Base-by-base conservation (phyloP, 129 eudicot species). In the Arctium minus region DNA sequence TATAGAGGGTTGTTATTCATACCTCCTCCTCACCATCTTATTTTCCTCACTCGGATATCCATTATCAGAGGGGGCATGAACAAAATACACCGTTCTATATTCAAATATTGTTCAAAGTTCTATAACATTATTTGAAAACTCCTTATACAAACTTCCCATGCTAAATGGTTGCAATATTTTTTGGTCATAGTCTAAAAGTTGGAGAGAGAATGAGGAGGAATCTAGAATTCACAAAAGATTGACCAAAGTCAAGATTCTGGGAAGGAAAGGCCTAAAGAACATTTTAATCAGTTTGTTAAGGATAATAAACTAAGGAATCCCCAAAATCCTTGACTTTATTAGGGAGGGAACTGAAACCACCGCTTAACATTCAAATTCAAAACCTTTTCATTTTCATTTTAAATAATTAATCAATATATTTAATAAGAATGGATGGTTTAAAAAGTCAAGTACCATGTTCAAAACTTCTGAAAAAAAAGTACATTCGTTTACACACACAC, bases 221-320 rank as follows among this genome's bases (percentile, higher is more conserved):
- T 65, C 42, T 75, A 50, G 69, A 35, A 64, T 65, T 64, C 12
- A 39, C 29, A 67, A 67, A 78, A 67, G 39, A 65, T 37, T 78
- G 81, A 78, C 65, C 64, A 27, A 22, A 67, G 82, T 79, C 82
- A 79, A 68, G 75, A 79, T 67, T 40, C 42, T 42, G 9, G 36
- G 27, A 35, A 56, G 56, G 50, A 22, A 22, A 22, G 27, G 27
- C 27, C 27, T 22, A 22, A 22, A 22, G 27, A 22, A 22, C 27
- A 22, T 22, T 22, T 22, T 22, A 22, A 22, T 22, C 27, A 22
- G 27, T 22, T 22, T 22, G 27, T 22, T 42, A 42, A 42, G 8
- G 8, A 42, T 42, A 42, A 42, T 42, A 7, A 60, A 10, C 33
- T 31, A 78, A 77, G 11, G 18, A 60, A 35, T 35, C 33, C 7